Evolutionary conservation across 140 eudicot genomes (phyloP), one percentile per base, ranked within the genome.

Genomic region (Senecio squalidus): DNA sequence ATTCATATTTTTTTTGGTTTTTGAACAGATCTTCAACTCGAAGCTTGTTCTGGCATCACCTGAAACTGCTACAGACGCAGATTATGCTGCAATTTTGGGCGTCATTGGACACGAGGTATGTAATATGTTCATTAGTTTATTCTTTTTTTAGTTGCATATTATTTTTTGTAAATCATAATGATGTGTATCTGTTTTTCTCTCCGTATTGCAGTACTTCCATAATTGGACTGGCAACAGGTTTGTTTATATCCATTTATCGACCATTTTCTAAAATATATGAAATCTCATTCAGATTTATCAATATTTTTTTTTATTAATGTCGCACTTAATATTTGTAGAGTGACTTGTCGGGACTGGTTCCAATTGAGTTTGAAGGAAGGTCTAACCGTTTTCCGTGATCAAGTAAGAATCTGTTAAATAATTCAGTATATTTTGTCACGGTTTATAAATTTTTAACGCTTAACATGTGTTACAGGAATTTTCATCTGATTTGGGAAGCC

Each of bases 211-310:
- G 98, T 92, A 92, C 53, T 87, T 87, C 54, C 98, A 92, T 81
- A 92, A 92, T 61, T 92, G 98, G 98, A 92, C 98, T 0, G 98
- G 98, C 69, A 92, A 92, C 89, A 83, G 98, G 98, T 91, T 50
- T 6, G 73, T 16, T 55, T 62, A 25, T 50, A 51, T 67, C 41
- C 54, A 23, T 29, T 23, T 40, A 36, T 40, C 6, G 13, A 8
- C 49, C 33, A 18, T 61, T 25, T 24, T 20, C 13, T 34, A 16
- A 30, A 33, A 53, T 11, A 5, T 15, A 21, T 49, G 14, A n/a
- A 28, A 22, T 22, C 26, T 24, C 0, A 2, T 55, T 41, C 3
- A 23, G 15, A 17, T 18, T 10, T 25, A 55, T 3, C 15, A 13
- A 44, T 21, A n/a, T n/a, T n/a, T n/a, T 1, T 0, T 8, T 39